Evolutionary conservation across 306 rosid genomes (phyloP).

Genomic region (Ormosia semicastrata): DNA sequence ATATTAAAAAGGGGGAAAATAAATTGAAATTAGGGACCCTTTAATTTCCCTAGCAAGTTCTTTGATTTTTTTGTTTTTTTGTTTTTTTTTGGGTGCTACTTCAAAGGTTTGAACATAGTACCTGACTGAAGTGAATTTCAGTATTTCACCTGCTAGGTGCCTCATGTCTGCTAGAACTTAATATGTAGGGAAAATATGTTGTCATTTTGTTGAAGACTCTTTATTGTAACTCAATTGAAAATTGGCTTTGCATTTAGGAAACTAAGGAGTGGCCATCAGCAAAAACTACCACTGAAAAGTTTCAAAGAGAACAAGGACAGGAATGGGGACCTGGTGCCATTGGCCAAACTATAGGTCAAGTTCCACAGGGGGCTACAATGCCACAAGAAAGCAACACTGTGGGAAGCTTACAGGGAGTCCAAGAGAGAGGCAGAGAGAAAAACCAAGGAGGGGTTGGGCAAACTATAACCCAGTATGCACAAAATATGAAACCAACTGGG

Average conservation of each 20-base stretch:
- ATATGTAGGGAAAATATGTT: background rate
- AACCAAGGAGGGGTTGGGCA: constrained; percentile 34
- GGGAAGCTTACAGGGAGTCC: background rate
- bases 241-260: background rate
- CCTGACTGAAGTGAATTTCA: background rate
- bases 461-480: constrained; percentile 45
- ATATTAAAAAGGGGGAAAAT: background rate
- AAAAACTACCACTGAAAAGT: background rate
- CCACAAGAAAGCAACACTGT: background rate
- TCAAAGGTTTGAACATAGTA: background rate
- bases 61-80: too few species aligned
- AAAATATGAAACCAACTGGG: background rate
- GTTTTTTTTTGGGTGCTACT: too few species aligned
- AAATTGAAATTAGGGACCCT: too few species aligned
- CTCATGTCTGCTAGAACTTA: background rate
- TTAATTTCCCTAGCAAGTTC: too few species aligned
- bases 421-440: background rate
- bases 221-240: background rate
- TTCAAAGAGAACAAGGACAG: constrained; percentile 17
- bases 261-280: constrained; percentile 4
- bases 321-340: background rate
- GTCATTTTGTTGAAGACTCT: background rate
- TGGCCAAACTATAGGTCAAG: background rate
- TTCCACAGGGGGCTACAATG: background rate
- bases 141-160: background rate